phyloP scores from a whole-genome alignment of 106 monocot genomes.

The Xerophyta viscosa region DNA sequence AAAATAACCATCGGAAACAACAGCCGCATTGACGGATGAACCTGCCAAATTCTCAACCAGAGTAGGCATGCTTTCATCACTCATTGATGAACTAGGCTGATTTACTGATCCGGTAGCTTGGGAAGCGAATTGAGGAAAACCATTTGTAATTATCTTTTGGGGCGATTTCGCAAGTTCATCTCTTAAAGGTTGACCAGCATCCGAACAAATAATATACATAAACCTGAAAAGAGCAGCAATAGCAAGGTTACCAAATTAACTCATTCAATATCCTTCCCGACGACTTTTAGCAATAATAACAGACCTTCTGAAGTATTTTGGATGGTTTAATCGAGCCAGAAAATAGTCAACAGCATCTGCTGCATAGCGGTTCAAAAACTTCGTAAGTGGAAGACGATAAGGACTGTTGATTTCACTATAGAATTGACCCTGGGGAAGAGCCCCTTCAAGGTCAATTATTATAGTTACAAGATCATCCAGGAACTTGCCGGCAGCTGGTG shows the following conservation, averaged over 20 bases:
- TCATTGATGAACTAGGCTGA: conserved; percentile 34
- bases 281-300: neutral
- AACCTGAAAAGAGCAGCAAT: conserved; percentile 42
- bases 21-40: conserved; percentile 20
- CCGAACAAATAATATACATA: conserved; percentile 87
- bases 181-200: conserved; percentile 73
- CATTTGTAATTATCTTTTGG: conserved; percentile 76
- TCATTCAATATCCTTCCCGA: neutral
- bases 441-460: conserved; percentile 89
- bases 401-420: conserved; percentile 99
- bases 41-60: conserved; percentile 32
- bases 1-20: conserved; percentile 75
- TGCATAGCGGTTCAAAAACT: conserved; percentile 92
- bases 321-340: conserved; percentile 72
- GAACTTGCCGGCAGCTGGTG: conserved; percentile 93
- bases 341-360: conserved; percentile 91
- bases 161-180: conserved; percentile 92
- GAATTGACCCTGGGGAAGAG: conserved; percentile 86
- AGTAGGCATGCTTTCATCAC: conserved; percentile 43
- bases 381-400: conserved; percentile 84
- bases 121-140: conserved; percentile 64
- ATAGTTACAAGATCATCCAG: conserved; percentile 93
- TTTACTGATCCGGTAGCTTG: conserved; percentile 28
- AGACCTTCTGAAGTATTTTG: conserved; percentile 93
- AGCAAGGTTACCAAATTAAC: neutral